Percentiles rank a stretch among this genome's conserved stretches.
These are phyloP conservation scores for Herpetospermum pedunculosum DNA, from an alignment of 306 rosid species.

Conservation along the genomic window DNA sequence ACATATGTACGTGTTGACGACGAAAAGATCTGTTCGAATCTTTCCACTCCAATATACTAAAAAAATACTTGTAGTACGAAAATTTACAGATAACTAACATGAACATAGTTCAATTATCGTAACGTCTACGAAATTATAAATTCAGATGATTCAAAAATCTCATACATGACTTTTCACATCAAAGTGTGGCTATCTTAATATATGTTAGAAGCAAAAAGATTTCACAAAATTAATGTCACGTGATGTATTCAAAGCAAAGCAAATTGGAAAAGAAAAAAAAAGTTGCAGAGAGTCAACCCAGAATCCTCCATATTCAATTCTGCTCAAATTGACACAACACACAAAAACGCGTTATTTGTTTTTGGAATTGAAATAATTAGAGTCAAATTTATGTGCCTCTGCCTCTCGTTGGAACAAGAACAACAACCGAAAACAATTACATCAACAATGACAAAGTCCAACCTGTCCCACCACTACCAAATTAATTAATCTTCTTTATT, in stretches of 20 bases:
- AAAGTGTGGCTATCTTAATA: neutral
- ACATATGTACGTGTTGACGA: too few species aligned
- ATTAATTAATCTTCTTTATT: neutral
- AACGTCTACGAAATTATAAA: too few species aligned
- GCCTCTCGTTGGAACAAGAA: neutral
- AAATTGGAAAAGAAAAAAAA: neutral
- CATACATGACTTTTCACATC: too few species aligned
- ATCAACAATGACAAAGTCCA: slow-evolving; percentile 11
- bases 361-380: neutral
- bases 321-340: neutral
- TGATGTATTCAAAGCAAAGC: neutral
- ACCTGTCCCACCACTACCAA: slow-evolving; percentile 8
- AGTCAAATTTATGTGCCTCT: neutral
- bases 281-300: neutral
- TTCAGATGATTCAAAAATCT: too few species aligned
- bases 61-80: too few species aligned
- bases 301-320: neutral
- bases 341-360: slow-evolving; percentile 6
- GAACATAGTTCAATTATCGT: too few species aligned
- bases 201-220: neutral
- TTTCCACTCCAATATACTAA: too few species aligned
- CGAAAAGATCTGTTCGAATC: too few species aligned
- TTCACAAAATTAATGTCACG: neutral
- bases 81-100: too few species aligned
- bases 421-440: neutral